A percentile compares a stretch with the other conserved stretches of the same genome.
Evolutionary conservation across 1,139 yeast genomes (phyloP).

Genomic region (Yamadazyma triangularis): DNA sequence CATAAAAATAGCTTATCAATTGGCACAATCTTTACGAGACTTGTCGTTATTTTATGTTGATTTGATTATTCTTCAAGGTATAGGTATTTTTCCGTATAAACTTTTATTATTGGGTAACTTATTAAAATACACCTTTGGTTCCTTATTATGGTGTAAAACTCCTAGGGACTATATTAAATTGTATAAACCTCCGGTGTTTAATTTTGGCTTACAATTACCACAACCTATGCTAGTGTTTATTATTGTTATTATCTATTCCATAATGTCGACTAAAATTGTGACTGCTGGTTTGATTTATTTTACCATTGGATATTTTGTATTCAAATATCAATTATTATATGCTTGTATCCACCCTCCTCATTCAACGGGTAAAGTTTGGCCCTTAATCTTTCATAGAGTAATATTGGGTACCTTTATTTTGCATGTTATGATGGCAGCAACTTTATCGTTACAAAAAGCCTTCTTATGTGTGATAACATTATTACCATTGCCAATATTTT

Average conservation of each 20-base stretch:
- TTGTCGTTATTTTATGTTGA: slow-evolving; percentile 79
- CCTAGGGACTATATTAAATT: slow-evolving; percentile 47
- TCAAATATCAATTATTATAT: slow-evolving; percentile 61
- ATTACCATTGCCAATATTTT: slow-evolving; percentile 69
- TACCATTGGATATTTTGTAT: slow-evolving; percentile 57
- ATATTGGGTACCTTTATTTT: slow-evolving; percentile 57
- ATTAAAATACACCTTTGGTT: slow-evolving; percentile 51
- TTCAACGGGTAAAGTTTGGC: slow-evolving; percentile 71
- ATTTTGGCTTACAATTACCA: slow-evolving; percentile 61
- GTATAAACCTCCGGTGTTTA: slow-evolving; percentile 61
- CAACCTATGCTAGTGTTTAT: slow-evolving; percentile 61
- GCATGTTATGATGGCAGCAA: slow-evolving; percentile 90
- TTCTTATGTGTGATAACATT: slow-evolving; percentile 67
- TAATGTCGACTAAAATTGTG: slow-evolving; percentile 60
- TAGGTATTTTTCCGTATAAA: slow-evolving; percentile 80
- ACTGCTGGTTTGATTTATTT: slow-evolving; percentile 64
- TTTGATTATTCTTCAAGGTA: slow-evolving; percentile 67
- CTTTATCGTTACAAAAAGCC: slow-evolving; percentile 74
- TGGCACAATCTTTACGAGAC: slow-evolving; percentile 67
- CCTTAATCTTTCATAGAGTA: slow-evolving; percentile 56
- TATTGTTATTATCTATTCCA: slow-evolving; percentile 58
- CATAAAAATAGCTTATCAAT: slow-evolving; percentile 70
- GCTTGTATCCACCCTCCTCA: slow-evolving; percentile 69
- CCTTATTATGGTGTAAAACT: slow-evolving; percentile 47
- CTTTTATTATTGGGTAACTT: slow-evolving; percentile 65